These are phyloP conservation scores for Penicillium expansum DNA, from an alignment of 2,329 filamentous ascomycete species.

Conservation along the genomic window DNA sequence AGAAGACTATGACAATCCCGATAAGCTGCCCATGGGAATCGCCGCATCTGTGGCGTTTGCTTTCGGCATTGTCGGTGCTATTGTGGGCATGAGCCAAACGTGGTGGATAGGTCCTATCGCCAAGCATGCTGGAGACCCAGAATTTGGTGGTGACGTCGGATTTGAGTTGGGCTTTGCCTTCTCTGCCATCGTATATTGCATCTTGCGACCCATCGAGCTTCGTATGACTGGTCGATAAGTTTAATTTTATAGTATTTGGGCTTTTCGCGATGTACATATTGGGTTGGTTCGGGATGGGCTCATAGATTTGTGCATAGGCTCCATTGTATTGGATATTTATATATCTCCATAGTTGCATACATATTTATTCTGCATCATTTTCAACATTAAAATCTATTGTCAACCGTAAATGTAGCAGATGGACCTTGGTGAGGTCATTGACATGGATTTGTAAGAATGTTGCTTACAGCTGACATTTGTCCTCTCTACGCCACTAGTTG, in stretches of 20 bases:
- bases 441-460: not conserved
- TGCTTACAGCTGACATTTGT: not conserved
- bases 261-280: slow-evolving; percentile 13
- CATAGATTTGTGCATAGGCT: not conserved
- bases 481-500: too few relatives aligned
- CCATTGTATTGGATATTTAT: not conserved
- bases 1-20: slow-evolving; percentile 57
- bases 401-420: not conserved
- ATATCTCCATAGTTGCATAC: not conserved
- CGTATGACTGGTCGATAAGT: slow-evolving; percentile 43
- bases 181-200: slow-evolving; percentile 51
- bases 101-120: slow-evolving; percentile 70
- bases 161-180: slow-evolving; percentile 67
- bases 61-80: slow-evolving; percentile 63
- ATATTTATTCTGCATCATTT: not conserved
- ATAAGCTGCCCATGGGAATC: slow-evolving; percentile 60
- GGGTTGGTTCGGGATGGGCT: not conserved
- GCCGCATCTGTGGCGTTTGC: slow-evolving; percentile 63
- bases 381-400: not conserved
- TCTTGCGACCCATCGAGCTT: slow-evolving; percentile 52
- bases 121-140: slow-evolving; percentile 52
- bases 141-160: slow-evolving; percentile 55
- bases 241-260: not conserved
- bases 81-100: slow-evolving; percentile 66
- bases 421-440: not conserved